Evolutionary conservation across 139 green algal genomes (phyloP).

Genomic region (Edaphochlamys debaryana): DNA sequence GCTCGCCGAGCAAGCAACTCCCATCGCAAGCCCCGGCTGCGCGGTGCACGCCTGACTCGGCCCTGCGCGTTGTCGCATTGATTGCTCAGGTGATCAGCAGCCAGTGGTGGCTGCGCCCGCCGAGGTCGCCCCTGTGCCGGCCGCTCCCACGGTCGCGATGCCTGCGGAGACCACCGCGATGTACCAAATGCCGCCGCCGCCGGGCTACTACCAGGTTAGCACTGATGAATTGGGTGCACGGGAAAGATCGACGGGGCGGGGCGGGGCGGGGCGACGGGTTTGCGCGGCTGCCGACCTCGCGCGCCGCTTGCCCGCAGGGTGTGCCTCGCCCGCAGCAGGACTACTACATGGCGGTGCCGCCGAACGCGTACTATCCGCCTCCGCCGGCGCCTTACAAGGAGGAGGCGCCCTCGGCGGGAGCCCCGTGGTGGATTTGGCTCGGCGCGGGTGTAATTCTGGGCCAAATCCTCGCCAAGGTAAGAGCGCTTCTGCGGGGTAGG

Average conservation of each 20-base stretch:
- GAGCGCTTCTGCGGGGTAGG: neutral
- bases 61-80: too few relatives aligned
- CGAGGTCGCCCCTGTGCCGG: neutral
- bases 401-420: conserved; percentile 12
- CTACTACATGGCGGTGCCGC: conserved; percentile 55
- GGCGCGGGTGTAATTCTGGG: conserved; percentile 52
- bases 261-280: too few relatives aligned
- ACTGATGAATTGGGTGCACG: too few relatives aligned
- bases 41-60: too few relatives aligned
- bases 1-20: too few relatives aligned
- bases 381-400: conserved; percentile 37
- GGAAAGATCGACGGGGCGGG: too few relatives aligned
- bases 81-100: conserved; percentile 30
- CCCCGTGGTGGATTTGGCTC: conserved; percentile 66
- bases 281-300: too few relatives aligned
- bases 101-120: neutral
- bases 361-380: conserved; percentile 31
- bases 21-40: too few relatives aligned
- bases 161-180: conserved; percentile 20
- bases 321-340: conserved; percentile 33
- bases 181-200: neutral
- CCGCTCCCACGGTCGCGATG: neutral
- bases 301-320: conserved; percentile 23
- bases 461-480: conserved; percentile 45
- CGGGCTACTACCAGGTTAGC: conserved; percentile 24